These are phyloP conservation scores for Amyloporia xantha DNA, from an alignment of 768 basidiomycete species.

Conservation along the genomic window DNA sequence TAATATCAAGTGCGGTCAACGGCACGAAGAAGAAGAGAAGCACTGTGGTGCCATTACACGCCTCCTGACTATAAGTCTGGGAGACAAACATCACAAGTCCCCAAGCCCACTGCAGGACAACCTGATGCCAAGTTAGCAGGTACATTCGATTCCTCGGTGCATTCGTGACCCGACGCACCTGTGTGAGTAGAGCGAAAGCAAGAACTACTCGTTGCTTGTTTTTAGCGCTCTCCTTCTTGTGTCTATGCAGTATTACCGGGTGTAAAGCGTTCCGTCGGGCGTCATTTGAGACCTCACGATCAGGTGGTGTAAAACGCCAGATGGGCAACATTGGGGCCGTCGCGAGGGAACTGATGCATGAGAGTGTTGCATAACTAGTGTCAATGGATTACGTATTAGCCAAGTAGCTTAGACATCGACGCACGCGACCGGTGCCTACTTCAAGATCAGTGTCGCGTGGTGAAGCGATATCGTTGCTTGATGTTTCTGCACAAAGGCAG, in stretches of 20 bases:
- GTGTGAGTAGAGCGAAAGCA: slow-evolving; percentile 20
- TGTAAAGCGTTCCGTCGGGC: slow-evolving; percentile 6
- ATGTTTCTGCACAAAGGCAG: slow-evolving; percentile 21
- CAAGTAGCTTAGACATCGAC: background rate
- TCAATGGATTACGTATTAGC: slow-evolving; percentile 5
- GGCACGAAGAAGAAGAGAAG: slow-evolving; percentile 16
- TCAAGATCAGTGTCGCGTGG: slow-evolving; percentile 20
- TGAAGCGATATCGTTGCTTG: slow-evolving; percentile 17
- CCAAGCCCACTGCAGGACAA: slow-evolving; percentile 24
- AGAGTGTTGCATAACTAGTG: slow-evolving; percentile 14
- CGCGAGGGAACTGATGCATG: slow-evolving; percentile 22
- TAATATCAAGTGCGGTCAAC: slow-evolving; percentile 12
- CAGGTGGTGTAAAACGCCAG: slow-evolving; percentile 22
- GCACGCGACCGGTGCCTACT: slow-evolving; percentile 15
- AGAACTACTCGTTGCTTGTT: slow-evolving; percentile 15
- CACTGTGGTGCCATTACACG: slow-evolving; percentile 16
- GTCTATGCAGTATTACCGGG: background rate
- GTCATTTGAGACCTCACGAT: too few relatives aligned
- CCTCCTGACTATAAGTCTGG: slow-evolving; percentile 15
- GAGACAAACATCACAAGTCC: slow-evolving; percentile 21
- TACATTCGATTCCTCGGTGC: too few relatives aligned
- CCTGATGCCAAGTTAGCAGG: slow-evolving; percentile 7
- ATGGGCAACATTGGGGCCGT: slow-evolving; percentile 21
- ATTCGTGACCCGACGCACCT: slow-evolving; percentile 6
- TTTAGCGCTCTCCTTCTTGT: background rate